Percentiles rank a stretch among this genome's conserved stretches.
Evolutionary conservation across 495 filamentous ascomycete genomes (phyloP).

Genomic region (Aspergillus hancockii): DNA sequence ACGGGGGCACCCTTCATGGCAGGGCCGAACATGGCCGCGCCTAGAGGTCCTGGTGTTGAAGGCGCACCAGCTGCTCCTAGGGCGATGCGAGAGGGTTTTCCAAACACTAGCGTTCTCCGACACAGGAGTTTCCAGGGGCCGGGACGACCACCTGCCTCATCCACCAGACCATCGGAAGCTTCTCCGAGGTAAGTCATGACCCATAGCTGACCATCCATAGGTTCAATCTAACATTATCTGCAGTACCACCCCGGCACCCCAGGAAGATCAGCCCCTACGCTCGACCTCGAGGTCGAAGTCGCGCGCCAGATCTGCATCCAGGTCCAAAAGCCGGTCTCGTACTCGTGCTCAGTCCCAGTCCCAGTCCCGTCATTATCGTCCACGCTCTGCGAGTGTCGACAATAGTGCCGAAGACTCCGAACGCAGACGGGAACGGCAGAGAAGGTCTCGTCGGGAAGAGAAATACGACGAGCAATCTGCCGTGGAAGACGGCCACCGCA

Average conservation of each 20-base stretch:
- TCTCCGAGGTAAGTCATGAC: constrained; percentile 39
- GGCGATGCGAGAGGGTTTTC: constrained; percentile 84
- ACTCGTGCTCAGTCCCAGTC: constrained; percentile 49
- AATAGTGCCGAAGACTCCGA: constrained; percentile 51
- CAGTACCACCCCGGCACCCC: constrained; percentile 24
- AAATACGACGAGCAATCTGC: constrained; percentile 44
- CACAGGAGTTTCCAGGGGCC: constrained; percentile 40
- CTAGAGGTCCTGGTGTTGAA: constrained; percentile 61
- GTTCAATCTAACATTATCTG: constrained; percentile 4
- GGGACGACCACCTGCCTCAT: constrained; percentile 28
- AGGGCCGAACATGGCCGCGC: constrained; percentile 30
- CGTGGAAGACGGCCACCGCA: constrained; percentile 41
- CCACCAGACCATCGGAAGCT: constrained; percentile 26
- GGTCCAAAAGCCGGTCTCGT: constrained; percentile 35
- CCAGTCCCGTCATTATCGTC: constrained; percentile 53
- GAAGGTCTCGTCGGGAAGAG: constrained; percentile 50
- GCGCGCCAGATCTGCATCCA: constrained; percentile 33
- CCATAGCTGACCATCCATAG: not conserved
- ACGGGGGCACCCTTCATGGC: constrained; percentile 26
- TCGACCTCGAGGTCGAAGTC: constrained; percentile 37
- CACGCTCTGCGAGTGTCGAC: constrained; percentile 54
- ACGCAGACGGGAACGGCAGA: constrained; percentile 43
- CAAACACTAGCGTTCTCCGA: constrained; percentile 66
- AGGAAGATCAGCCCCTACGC: constrained; percentile 28
- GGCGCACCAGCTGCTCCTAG: constrained; percentile 90